Evolutionary conservation across 805 yeast species (phyloP).

Genomic region (Cyberlindnera amylophila): DNA sequence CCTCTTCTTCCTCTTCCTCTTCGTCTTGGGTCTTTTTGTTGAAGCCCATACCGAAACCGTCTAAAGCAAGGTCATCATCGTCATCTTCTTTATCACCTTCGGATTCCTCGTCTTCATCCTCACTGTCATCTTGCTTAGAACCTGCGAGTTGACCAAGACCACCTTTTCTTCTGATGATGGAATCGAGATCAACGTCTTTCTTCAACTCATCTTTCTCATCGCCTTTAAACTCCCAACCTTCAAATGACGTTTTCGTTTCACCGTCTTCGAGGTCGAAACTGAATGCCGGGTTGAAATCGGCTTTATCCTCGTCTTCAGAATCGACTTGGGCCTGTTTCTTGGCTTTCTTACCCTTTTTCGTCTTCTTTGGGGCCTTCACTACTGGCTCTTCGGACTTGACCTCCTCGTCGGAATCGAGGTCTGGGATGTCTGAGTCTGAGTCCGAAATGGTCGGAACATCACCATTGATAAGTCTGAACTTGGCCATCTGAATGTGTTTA

Average conservation of each 20-base stretch:
- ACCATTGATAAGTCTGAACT: conserved; percentile 38
- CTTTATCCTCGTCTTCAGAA: conserved; percentile 37
- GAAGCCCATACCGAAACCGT: conserved; percentile 40
- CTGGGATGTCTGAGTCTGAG: conserved; percentile 66
- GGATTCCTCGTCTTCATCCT: conserved; percentile 41
- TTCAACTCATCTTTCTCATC: conserved; percentile 32
- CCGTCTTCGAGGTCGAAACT: conserved; percentile 63
- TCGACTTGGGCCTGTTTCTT: conserved; percentile 25
- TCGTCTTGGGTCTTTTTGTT: conserved; percentile 30
- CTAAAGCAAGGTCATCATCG: conserved; percentile 42
- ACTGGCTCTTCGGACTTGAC: conserved; percentile 7
- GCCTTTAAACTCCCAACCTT: conserved; percentile 83
- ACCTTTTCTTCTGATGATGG: conserved; percentile 83
- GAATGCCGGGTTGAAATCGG: conserved; percentile 71
- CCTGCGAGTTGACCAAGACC: conserved; percentile 58
- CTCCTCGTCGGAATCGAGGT: conserved; percentile 47
- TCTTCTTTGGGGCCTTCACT: conserved; percentile 13
- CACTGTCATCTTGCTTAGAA: conserved; percentile 35
- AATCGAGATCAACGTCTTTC: conserved; percentile 80
- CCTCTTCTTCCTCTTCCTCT: conserved; percentile 29
- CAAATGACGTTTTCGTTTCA: conserved; percentile 44
- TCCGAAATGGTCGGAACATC: conserved; percentile 74
- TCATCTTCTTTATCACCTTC: conserved; percentile 35
- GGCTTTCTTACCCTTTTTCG: conserved; percentile 23
- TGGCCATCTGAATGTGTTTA: conserved; percentile 17